Conservation (phyloP, 2,329 filamentous ascomycete genomes). For the Aspergillus pseudoviridinutans region DNA sequence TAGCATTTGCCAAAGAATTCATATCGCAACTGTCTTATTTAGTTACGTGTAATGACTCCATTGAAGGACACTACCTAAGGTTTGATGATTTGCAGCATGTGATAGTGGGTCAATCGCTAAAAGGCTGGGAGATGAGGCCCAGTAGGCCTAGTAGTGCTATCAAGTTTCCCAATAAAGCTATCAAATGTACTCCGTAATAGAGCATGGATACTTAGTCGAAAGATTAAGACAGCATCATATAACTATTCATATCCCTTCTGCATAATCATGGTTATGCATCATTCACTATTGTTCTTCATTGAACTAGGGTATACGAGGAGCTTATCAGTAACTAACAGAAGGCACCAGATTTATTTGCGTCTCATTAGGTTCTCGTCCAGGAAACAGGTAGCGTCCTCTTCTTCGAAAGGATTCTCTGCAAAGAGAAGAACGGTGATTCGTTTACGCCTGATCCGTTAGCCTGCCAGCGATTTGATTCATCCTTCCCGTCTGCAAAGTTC, state of each 20-base stretch:
- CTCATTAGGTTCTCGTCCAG: neutral
- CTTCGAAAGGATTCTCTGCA: neutral
- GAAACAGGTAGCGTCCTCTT: neutral
- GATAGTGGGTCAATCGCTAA: slow-evolving; percentile 27
- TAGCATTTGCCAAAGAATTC: neutral
- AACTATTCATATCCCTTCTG: neutral
- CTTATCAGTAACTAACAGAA: neutral
- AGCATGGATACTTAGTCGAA: neutral
- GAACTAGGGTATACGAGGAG: neutral
- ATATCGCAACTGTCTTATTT: neutral
- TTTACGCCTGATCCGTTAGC: neutral
- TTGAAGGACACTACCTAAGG: neutral
- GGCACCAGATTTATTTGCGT: too few species aligned
- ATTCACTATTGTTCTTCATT: neutral
- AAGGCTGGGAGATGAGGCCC: neutral
- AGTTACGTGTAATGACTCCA: neutral
- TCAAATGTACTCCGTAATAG: neutral
- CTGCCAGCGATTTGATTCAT: neutral
- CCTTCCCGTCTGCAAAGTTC: slow-evolving; percentile 1
- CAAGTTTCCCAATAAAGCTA: neutral
- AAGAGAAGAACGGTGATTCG: slow-evolving; percentile 2
- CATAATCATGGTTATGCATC: neutral
- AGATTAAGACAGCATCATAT: neutral
- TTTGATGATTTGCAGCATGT: slow-evolving; percentile 21
- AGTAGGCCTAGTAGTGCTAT: neutral